These are phyloP conservation scores for Chaetomidium leptoderma DNA, from an alignment of 495 filamentous ascomycete species.

Conservation along the genomic window DNA sequence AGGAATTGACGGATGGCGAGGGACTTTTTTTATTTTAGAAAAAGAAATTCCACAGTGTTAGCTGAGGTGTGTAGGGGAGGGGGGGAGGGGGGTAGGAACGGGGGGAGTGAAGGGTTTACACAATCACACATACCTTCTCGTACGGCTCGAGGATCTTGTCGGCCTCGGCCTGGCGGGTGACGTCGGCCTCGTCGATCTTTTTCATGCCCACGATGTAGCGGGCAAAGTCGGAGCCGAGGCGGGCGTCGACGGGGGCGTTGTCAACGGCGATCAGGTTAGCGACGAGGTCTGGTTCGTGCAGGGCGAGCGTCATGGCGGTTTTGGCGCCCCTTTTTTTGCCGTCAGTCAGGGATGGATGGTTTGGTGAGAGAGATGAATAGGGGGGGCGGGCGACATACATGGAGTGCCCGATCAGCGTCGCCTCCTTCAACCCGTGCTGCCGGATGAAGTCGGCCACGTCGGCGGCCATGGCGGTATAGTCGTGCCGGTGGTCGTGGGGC, in stretches of 20 bases:
- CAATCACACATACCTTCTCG: conserved; percentile 54
- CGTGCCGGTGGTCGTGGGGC: conserved; percentile 69
- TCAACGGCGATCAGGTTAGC: conserved; percentile 76
- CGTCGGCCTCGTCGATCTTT: conserved; percentile 61
- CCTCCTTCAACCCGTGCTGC: conserved; percentile 62
- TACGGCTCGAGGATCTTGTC: conserved; percentile 73
- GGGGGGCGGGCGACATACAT: conserved; percentile 56
- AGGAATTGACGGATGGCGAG: conserved; percentile 84
- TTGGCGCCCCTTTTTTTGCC: conserved; percentile 77
- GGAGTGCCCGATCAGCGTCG: conserved; percentile 86
- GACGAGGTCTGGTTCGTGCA: conserved; percentile 61
- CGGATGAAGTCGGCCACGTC: conserved; percentile 80
- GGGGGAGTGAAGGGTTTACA: too few relatives aligned
- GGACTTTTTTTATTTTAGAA: conserved; percentile 41
- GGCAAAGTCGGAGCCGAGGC: conserved; percentile 66
- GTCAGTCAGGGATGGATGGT: background rate
- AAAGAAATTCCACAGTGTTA: too few relatives aligned
- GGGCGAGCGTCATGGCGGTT: conserved; percentile 82
- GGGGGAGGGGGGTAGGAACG: conserved; percentile 7
- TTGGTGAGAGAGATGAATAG: background rate
- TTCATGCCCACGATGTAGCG: conserved; percentile 85
- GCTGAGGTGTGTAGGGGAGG: too few relatives aligned
- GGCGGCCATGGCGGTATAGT: conserved; percentile 81
- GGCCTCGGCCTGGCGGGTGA: conserved; percentile 69
- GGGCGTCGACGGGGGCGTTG: conserved; percentile 83